Evolutionary conservation across 1,284 basidiomycete genomes (phyloP).

Genomic region (Mycosarcoma maydis): DNA sequence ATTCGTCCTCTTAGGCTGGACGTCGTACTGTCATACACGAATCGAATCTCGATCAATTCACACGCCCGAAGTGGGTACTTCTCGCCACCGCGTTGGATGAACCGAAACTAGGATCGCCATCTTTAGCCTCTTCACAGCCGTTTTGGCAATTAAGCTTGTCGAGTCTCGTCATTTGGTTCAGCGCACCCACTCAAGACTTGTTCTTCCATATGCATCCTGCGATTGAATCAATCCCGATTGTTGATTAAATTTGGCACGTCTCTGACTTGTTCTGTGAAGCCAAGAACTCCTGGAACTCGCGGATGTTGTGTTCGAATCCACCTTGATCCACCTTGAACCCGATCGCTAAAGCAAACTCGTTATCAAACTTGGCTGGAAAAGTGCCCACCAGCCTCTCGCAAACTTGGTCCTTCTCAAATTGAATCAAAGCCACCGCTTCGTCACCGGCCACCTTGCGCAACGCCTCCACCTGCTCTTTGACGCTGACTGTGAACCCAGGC

Average conservation of each 20-base stretch:
- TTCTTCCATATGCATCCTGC: not conserved
- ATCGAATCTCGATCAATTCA: too few species aligned
- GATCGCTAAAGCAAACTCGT: conserved; percentile 33
- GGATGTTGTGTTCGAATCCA: conserved; percentile 40
- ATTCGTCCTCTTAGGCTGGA: too few species aligned
- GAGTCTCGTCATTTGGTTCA: too few species aligned
- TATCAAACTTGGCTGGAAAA: conserved; percentile 45
- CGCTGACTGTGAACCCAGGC: conserved; percentile 48
- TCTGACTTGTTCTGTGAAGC: conserved; percentile 11
- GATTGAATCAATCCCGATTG: not conserved
- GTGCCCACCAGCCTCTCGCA: conserved; percentile 43
- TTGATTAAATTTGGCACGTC: not conserved
- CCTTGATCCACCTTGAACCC: conserved; percentile 51
- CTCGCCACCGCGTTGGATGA: too few species aligned
- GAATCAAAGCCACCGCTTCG: conserved; percentile 41
- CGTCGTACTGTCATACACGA: too few species aligned
- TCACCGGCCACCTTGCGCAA: conserved; percentile 36
- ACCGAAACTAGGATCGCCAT: too few species aligned
- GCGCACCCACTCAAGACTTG: too few species aligned
- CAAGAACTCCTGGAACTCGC: conserved; percentile 36
- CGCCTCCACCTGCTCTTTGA: conserved; percentile 46
- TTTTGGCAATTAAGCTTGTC: too few species aligned
- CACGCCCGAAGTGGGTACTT: too few species aligned
- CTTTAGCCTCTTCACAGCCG: too few species aligned
- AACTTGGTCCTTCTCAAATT: conserved; percentile 50